phyloP scores from a whole-genome alignment of 2,329 filamentous ascomycete genomes.

The Neofusicoccum umdonicola region DNA sequence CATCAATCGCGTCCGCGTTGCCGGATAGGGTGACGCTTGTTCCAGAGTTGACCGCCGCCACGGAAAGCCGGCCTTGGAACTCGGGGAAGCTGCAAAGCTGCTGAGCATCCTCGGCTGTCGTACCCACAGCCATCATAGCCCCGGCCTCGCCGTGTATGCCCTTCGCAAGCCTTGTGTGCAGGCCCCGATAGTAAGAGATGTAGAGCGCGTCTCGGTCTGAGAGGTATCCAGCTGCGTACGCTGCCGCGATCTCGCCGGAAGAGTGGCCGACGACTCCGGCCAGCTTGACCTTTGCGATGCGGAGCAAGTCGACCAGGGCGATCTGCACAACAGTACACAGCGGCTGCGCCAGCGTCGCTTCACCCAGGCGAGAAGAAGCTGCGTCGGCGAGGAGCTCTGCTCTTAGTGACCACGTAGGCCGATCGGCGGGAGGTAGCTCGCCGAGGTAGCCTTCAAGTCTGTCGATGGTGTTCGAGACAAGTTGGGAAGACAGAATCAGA shows the following conservation, averaged over 20 bases:
- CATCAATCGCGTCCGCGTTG: conserved; percentile 21
- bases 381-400: conserved; percentile 18
- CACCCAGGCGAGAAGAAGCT: conserved; percentile 16
- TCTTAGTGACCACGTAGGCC: conserved; percentile 21
- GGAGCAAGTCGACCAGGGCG: conserved; percentile 30
- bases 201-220: conserved; percentile 22
- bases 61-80: conserved; percentile 21
- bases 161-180: conserved; percentile 2
- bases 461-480: conserved; percentile 24
- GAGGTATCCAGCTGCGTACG: conserved; percentile 33
- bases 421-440: conserved; percentile 15
- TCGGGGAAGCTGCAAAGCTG: conserved; percentile 1
- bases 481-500: conserved; percentile 26
- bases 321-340: conserved; percentile 40
- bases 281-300: conserved; percentile 26
- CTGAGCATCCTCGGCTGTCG: conserved; percentile 16
- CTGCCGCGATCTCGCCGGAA: conserved; percentile 42
- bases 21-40: conserved; percentile 22
- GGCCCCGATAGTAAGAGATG: conserved; percentile 26
- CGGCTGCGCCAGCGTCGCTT: conserved; percentile 30
- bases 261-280: conserved; percentile 42
- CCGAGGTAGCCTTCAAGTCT: conserved; percentile 23
- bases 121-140: conserved; percentile 35
- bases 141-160: conserved; percentile 21
- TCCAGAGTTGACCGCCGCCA: conserved; percentile 27